Evolutionary conservation across 805 yeast species (phyloP), one percentile per base, ranked within the genome.

Genomic region (Cyberlindnera veronae): DNA sequence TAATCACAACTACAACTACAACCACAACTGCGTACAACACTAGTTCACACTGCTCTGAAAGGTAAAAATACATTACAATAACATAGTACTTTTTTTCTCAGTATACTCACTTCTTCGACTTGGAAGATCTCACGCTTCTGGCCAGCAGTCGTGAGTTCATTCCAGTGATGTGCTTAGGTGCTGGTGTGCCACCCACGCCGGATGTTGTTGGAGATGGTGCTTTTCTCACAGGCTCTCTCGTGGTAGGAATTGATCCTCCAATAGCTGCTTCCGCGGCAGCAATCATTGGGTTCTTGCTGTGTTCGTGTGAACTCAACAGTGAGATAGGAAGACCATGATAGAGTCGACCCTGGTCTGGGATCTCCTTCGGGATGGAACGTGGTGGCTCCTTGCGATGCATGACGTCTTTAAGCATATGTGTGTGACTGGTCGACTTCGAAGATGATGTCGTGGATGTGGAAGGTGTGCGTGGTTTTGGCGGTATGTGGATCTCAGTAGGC

Each of bases 131-230:
- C 45, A 79, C 33, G 23, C 46, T 46, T 52, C 86, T 62, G 5
- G 84, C 80, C 42, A 81, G 60, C 34, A 81, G 65, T 51, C 76
- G 76, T 6, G 86, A 80, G 55, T 77, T 79, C 73, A 73, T 66
- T 13, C 78, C 64, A 3, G 84, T 77, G 16, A 79, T 68, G 16
- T 57, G 36, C 22, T 54, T 62, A 34, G 58, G 55, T 3, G 47
- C 29, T 20, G 30, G 39, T 43, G 34, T 19, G 11, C 27, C 35
- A n/a, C 10, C 14, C 7, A 38, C 7, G 12, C 18, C 12, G 6
- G 29, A 19, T 19, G 36, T 29, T 15, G 26, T 32, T 13, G 38
- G 20, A 13, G 36, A 37, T 17, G 42, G 32, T 19, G 22, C 18
- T 16, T 41, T 36, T 18, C 32, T 27, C 14, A 14, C 19, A 4